Evolutionary conservation across 2,329 filamentous ascomycete genomes (phyloP), one percentile per base, ranked within the genome.

Genomic region (Trichoderma brevicompactum): DNA sequence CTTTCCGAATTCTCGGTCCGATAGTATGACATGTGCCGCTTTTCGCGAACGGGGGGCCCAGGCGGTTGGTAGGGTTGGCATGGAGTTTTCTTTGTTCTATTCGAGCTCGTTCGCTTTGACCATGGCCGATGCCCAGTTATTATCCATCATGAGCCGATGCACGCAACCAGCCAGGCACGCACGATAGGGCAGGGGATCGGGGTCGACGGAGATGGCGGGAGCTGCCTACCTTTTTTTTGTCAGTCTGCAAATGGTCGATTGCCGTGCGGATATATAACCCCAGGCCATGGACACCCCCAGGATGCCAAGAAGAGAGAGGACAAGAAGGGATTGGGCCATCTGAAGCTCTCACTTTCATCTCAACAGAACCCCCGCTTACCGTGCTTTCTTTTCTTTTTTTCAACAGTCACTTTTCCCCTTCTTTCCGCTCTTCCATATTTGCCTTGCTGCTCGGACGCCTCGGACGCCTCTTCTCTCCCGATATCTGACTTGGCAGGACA

Each of bases 1-100:
- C 10, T 23, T 36, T 28, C n/a, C 15, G 12, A 62, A 53, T 34
- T 12, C 59, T 62, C 59, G 59, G 59, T 43, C 59, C 59, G 59
- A 62, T 62, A 62, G 12, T 62, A 34, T 40, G 36, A 62, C 34
- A 44, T 41, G 38, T 50, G 58, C 38, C 48, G 46, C 23, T 17
- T 13, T 17, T 43, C n/a, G n/a, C 7, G 9, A 17, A 52, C 15
- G 38, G 38, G 48, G 58, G 34, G n/a, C 43, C 15, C 43, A 23
- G 38, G 36, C n/a, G 15, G 36, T 34, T 41, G 48, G 46, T 15
- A 23, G 59, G 46, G 17, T 49, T 59, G 43, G 10, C 12, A 38
- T 13, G 34, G 48, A 23, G 38, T 23, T 58, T 36, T n/a, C 17
- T 38, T 6, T 5, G 9, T 9, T 23, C n/a, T 19, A 19, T 58